Conservation (phyloP, 78 protist species). For the Protostelium mycophagum region DNA sequence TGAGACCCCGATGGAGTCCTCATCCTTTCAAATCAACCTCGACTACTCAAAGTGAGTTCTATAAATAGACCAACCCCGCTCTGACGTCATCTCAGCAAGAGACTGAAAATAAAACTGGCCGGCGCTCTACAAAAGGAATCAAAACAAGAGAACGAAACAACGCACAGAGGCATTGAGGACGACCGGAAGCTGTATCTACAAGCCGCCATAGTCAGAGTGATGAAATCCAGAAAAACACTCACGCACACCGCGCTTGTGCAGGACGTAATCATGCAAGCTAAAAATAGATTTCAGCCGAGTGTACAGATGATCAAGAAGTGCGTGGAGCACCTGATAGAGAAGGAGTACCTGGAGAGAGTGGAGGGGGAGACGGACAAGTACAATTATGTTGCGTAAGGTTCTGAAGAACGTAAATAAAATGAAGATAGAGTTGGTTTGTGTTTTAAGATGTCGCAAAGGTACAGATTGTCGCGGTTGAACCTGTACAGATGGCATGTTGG, state of each 20-base stretch:
- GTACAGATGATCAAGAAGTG: conserved; percentile 78
- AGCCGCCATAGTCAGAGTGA: conserved; percentile 89
- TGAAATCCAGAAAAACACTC: conserved; percentile 82
- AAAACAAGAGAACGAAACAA: conserved; percentile 41
- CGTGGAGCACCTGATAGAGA: conserved; percentile 80
- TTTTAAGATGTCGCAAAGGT: no score
- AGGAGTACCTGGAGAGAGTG: conserved; percentile 62
- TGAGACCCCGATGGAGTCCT: conserved; percentile 8
- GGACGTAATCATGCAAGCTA: conserved; percentile 70
- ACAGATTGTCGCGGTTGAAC: no score
- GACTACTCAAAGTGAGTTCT: conserved; percentile 6
- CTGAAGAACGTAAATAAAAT: no score
- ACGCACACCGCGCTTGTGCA: conserved; percentile 68
- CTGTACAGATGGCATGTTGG: conserved; percentile 25
- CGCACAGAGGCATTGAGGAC: conserved; percentile 73
- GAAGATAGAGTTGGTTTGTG: no score
- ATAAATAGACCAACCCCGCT: background rate
- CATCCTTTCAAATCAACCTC: no score
- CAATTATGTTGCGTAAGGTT: conserved; percentile 30
- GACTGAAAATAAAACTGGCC: conserved; percentile 66
- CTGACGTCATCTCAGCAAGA: conserved; percentile 28
- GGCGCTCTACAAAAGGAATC: conserved; percentile 51
- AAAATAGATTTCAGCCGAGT: conserved; percentile 58
- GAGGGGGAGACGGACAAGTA: conserved; percentile 65
- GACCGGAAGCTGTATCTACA: conserved; percentile 75